Conservation (phyloP, 2,329 filamentous ascomycete species). For the Byssothecium circinans region DNA sequence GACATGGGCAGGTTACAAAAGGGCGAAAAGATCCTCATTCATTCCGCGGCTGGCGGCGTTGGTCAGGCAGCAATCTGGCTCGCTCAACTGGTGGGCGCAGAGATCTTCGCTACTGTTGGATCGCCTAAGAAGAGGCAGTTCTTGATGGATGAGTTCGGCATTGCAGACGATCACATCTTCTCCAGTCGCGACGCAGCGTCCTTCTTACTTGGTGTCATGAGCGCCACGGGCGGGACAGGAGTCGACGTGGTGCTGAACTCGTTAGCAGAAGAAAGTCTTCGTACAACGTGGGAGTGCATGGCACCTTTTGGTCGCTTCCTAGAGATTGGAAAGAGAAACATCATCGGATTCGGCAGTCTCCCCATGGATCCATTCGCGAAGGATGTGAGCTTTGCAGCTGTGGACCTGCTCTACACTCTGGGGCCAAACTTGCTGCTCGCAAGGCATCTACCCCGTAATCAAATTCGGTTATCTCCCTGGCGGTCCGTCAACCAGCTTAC, state of each 20-base stretch:
- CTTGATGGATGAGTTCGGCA: conserved; percentile 8
- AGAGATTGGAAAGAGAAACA: conserved; percentile 16
- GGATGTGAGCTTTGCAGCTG: conserved; percentile 5
- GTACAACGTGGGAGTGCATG: conserved; percentile 48
- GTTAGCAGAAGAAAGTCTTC: conserved; percentile 18
- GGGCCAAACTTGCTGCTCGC: conserved; percentile 1
- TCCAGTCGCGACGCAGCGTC: conserved; percentile 16
- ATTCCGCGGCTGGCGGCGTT: conserved; percentile 22
- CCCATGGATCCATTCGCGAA: conserved; percentile 13
- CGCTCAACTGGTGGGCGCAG: conserved; percentile 13
- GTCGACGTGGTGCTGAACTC: conserved; percentile 37
- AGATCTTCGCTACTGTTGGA: conserved; percentile 23
- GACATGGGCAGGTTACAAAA: conserved; percentile 20
- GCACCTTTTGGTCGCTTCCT: conserved; percentile 28
- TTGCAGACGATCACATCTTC: conserved; percentile 32
- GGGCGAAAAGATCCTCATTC: conserved; percentile 33
- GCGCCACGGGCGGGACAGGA: conserved; percentile 25
- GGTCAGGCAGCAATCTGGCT: conserved; percentile 25
- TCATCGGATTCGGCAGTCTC: conserved; percentile 6
- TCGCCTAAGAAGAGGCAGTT: conserved; percentile 12
- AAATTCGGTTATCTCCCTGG: too few relatives aligned
- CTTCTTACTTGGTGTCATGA: conserved; percentile 24
- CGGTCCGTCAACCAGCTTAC: too few relatives aligned
- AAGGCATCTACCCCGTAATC: not conserved
- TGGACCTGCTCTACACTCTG: conserved; percentile 1